Percentiles rank a stretch among this genome's conserved stretches.
phyloP scores from a whole-genome alignment of 2,329 filamentous ascomycete genomes.

The Colletotrichum lupini region DNA sequence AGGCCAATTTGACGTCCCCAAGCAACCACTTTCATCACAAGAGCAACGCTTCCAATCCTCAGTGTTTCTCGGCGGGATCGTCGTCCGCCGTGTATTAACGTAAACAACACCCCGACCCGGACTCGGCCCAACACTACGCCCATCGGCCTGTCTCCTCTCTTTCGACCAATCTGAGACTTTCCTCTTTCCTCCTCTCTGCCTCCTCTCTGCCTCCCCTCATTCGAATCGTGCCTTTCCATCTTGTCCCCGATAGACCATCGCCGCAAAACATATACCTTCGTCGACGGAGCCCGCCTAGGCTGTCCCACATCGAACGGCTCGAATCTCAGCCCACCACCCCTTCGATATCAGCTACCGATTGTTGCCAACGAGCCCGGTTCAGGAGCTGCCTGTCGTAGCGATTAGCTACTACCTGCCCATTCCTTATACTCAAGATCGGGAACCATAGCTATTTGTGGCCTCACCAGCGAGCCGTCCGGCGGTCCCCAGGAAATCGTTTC shows the following conservation, averaged over 20 bases:
- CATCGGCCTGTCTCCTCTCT: background rate
- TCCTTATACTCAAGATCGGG: background rate
- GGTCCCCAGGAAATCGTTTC: background rate
- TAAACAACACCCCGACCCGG: slow-evolving; percentile 13
- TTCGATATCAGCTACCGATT: background rate
- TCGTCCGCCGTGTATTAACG: background rate
- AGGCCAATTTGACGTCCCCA: background rate
- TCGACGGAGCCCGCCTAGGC: background rate
- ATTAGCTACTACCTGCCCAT: background rate
- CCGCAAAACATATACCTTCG: background rate
- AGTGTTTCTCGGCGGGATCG: background rate
- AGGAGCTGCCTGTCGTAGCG: background rate
- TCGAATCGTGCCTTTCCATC: background rate
- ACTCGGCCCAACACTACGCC: slow-evolving; percentile 3
- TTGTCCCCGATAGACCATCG: background rate
- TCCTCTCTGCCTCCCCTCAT: background rate
- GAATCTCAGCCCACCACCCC: background rate
- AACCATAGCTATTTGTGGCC: background rate
- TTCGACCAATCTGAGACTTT: background rate
- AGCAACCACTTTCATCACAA: slow-evolving; percentile 3
- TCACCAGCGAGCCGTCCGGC: background rate
- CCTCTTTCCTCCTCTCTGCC: background rate
- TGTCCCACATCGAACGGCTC: background rate
- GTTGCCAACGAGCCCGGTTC: background rate
- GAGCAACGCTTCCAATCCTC: slow-evolving; percentile 7